phyloP scores from a whole-genome alignment of 2,329 filamentous ascomycete genomes.

The Exophiala bonariae region DNA sequence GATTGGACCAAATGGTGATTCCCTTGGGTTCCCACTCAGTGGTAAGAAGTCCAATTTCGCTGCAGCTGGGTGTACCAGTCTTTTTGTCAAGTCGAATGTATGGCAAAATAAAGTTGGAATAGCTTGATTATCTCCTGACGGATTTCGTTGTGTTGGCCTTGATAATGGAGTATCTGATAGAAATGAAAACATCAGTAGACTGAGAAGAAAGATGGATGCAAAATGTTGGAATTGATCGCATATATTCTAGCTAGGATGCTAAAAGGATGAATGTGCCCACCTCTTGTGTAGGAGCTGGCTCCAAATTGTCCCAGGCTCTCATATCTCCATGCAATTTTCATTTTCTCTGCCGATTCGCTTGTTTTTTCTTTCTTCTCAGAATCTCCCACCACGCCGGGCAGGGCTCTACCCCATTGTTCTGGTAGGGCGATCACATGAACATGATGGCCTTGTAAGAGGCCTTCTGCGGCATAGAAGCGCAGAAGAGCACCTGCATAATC shows the following conservation, averaged over 20 bases:
- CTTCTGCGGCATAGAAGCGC: constrained; percentile 89
- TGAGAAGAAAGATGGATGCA: neutral
- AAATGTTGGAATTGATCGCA: constrained; percentile 8
- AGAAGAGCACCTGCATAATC: constrained; percentile 86
- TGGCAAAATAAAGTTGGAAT: constrained; percentile 62
- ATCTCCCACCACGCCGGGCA: constrained; percentile 69
- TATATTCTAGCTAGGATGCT: constrained; percentile 24
- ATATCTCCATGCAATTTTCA: constrained; percentile 99
- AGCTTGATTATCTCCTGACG: constrained; percentile 1
- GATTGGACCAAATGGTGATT: constrained; percentile 64
- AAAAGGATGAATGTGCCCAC: constrained; percentile 46
- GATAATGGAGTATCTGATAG: constrained; percentile 30
- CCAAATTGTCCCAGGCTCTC: constrained; percentile 76
- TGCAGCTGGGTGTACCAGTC: constrained; percentile 58
- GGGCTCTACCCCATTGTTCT: constrained; percentile 76
- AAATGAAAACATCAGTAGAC: constrained; percentile 14
- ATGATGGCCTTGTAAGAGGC: constrained; percentile 84
- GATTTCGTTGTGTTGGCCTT: constrained; percentile 40
- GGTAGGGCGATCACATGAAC: constrained; percentile 81
- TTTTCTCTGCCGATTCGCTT: constrained; percentile 63
- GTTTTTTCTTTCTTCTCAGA: constrained; percentile 47
- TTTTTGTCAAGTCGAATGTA: constrained; percentile 69
- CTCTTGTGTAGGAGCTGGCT: constrained; percentile 57
- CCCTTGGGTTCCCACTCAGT: constrained; percentile 35
- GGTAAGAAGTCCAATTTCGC: constrained; percentile 55